Evolutionary conservation across 1,284 basidiomycete genomes (phyloP).

Genomic region (Ganoderma multipileum): DNA sequence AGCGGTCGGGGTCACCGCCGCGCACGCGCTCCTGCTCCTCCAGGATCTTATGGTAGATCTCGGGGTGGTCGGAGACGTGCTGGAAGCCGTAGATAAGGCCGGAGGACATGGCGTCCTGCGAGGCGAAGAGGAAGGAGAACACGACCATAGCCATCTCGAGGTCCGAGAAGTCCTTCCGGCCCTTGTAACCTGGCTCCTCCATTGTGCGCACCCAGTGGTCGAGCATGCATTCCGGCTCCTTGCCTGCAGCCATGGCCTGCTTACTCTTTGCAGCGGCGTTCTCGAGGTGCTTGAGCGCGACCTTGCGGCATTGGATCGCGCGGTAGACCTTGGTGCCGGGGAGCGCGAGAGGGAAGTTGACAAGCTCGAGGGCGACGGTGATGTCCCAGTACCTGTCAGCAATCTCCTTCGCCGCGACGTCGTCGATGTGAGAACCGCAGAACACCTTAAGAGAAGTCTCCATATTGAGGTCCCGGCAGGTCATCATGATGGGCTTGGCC

Average conservation of each 20-base stretch:
- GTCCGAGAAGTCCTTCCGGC: constrained; percentile 89
- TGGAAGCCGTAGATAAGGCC: constrained; percentile 96
- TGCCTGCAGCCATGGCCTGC: constrained; percentile 83
- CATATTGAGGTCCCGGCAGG: constrained; percentile 95
- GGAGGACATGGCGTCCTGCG: constrained; percentile 97
- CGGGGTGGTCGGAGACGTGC: constrained; percentile 92
- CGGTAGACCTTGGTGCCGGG: constrained; percentile 98
- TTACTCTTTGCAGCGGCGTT: constrained; percentile 85
- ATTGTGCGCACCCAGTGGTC: constrained; percentile 92
- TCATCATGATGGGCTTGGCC: constrained; percentile 86
- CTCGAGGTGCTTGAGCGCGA: constrained; percentile 85
- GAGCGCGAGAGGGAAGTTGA: constrained; percentile 97
- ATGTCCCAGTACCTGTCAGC: constrained; percentile 97
- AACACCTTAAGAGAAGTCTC: constrained; percentile 96
- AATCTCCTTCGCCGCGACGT: constrained; percentile 81
- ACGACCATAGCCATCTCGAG: constrained; percentile 97
- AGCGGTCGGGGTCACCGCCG: constrained; percentile 78
- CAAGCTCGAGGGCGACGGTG: constrained; percentile 93
- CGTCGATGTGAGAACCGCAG: constrained; percentile 90
- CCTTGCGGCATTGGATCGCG: constrained; percentile 93
- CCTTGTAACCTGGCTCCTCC: constrained; percentile 75
- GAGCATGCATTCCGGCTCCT: constrained; percentile 88
- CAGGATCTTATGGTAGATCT: constrained; percentile 87
- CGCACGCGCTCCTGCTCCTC: constrained; percentile 92
- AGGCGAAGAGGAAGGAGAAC: constrained; percentile 96